These are phyloP conservation scores for Gynochthodes officinalis DNA, from an alignment of 257 asterid genomes.

Conservation along the genomic window DNA sequence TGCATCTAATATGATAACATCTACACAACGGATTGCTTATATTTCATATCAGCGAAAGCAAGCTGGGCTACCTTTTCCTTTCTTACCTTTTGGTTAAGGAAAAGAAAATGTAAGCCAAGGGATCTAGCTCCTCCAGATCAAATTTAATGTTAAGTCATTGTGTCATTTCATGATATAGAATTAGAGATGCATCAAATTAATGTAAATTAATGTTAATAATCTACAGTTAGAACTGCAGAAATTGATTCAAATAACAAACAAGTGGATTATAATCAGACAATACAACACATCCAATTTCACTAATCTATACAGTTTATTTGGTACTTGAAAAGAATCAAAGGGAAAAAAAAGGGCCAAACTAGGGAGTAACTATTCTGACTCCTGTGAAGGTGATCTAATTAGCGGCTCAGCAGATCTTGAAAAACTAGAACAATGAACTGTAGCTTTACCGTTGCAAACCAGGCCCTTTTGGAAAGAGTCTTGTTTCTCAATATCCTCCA, in stretches of 20 bases:
- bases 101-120: background rate
- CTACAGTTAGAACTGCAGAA: background rate
- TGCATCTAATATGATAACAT: background rate
- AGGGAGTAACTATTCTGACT: slow-evolving; percentile 28
- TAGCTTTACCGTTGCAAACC: slow-evolving; percentile 34
- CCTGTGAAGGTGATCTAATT: slow-evolving; percentile 46
- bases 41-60: background rate
- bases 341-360: slow-evolving; percentile 16
- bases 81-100: background rate
- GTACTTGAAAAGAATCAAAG: slow-evolving; percentile 31
- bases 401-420: slow-evolving; percentile 57
- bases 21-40: background rate
- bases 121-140: background rate
- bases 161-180: background rate
- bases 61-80: background rate
- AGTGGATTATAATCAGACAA: background rate
- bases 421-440: slow-evolving; percentile 56
- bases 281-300: background rate
- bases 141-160: background rate
- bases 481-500: slow-evolving; percentile 46
- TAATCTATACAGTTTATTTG: slow-evolving; percentile 27
- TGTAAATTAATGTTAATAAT: too few relatives aligned
- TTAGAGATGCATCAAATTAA: too few relatives aligned
- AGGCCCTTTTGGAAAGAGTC: slow-evolving; percentile 23
- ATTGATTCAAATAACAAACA: background rate